phyloP scores from a whole-genome alignment of 2,329 filamentous ascomycete species.

The Chrysoporthe puriensis region DNA sequence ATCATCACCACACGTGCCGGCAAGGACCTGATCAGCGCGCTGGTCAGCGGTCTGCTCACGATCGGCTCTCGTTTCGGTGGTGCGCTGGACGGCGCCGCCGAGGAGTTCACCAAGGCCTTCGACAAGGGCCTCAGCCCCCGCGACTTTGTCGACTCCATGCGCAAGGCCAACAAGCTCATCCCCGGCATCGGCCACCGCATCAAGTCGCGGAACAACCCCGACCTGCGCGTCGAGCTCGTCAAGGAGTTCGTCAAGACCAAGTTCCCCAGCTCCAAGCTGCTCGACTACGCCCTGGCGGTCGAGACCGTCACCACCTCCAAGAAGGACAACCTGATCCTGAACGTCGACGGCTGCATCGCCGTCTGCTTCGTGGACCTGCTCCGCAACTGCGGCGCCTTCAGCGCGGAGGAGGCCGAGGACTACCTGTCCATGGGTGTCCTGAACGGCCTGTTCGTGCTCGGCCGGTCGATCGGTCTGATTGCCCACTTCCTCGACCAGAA shows the following conservation, averaged over 20 bases:
- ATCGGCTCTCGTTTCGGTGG: slow-evolving; percentile 98
- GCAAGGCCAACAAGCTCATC: slow-evolving; percentile 99
- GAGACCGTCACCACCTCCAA: slow-evolving; percentile 98
- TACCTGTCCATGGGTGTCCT: slow-evolving; percentile 99
- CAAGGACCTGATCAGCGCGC: slow-evolving; percentile 95
- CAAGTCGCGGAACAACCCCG: slow-evolving; percentile 99
- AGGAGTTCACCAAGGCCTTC: slow-evolving; percentile 97
- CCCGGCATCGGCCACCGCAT: slow-evolving; percentile 98
- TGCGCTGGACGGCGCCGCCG: slow-evolving; percentile 94
- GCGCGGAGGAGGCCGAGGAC: slow-evolving; percentile 93
- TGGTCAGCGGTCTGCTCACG: slow-evolving; percentile 95
- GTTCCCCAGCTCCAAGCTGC: slow-evolving; percentile 97
- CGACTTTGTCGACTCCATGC: slow-evolving; percentile 98
- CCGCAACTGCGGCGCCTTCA: slow-evolving; percentile 98
- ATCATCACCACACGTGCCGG: slow-evolving; percentile 99
- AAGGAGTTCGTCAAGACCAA: slow-evolving; percentile 98
- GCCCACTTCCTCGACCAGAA: slow-evolving; percentile 99
- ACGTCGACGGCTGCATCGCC: slow-evolving; percentile 96
- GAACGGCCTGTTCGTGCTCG: slow-evolving; percentile 98
- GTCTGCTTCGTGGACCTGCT: slow-evolving; percentile 98
- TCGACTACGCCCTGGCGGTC: slow-evolving; percentile 97
- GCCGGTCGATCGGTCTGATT: slow-evolving; percentile 97
- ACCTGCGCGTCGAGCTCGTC: slow-evolving; percentile 98
- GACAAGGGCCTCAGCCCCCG: slow-evolving; percentile 98
- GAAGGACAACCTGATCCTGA: slow-evolving; percentile 99